Percentiles rank a stretch among this genome's conserved stretches.
Conservation (phyloP, 495 filamentous ascomycete species). For the Tuber calosporum region DNA sequence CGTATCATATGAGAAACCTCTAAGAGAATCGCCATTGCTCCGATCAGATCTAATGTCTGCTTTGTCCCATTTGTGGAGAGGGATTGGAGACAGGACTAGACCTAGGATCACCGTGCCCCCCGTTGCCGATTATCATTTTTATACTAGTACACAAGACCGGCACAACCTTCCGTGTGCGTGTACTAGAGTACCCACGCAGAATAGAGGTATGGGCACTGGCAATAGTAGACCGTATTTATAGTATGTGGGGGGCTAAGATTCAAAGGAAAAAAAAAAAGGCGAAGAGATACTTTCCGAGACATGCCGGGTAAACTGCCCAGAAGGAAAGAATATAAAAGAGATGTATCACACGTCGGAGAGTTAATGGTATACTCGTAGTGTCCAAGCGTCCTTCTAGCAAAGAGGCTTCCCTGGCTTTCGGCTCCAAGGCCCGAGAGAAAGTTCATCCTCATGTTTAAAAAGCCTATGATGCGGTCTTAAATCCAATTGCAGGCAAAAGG, state of each 20-base stretch:
- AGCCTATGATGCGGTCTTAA: slow-evolving; percentile 13
- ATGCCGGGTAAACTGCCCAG: neutral
- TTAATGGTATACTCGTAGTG: neutral
- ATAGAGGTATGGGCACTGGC: neutral
- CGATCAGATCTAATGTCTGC: neutral
- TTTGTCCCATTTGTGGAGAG: neutral
- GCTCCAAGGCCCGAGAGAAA: slow-evolving; percentile 12
- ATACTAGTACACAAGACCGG: neutral
- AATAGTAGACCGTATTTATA: neutral
- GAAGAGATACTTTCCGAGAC: neutral
- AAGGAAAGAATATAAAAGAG: neutral
- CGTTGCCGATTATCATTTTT: neutral
- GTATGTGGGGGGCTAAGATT: neutral
- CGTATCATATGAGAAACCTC: neutral
- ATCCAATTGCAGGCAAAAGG: slow-evolving; percentile 22
- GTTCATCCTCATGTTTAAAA: slow-evolving; percentile 22
- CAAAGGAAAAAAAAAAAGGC: neutral
- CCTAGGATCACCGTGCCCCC: neutral
- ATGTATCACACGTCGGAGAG: neutral
- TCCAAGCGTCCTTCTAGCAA: neutral
- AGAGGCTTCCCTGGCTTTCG: slow-evolving; percentile 9
- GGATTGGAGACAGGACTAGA: neutral
- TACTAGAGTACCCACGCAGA: neutral
- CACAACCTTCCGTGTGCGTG: neutral
- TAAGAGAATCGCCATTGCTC: neutral